Conservation (phyloP, 2,329 filamentous ascomycete species). For the Leptographium lundbergii region DNA sequence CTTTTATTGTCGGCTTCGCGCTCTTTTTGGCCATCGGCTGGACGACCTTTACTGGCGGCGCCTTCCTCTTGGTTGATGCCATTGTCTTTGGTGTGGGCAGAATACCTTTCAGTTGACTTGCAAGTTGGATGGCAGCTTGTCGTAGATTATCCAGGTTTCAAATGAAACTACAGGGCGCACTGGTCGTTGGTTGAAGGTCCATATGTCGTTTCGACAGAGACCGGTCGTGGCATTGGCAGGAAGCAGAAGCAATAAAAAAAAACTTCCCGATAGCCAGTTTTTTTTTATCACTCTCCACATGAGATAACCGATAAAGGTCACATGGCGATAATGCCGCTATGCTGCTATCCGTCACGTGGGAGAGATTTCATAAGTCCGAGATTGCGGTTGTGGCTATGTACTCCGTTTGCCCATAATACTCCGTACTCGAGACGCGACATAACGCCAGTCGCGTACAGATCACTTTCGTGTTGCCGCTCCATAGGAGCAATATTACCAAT, state of each 20-base stretch:
- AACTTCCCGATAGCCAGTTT: neutral
- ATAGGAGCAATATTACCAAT: neutral
- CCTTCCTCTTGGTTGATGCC: slow-evolving; percentile 52
- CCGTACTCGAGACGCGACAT: neutral
- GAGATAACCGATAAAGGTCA: neutral
- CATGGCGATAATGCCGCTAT: neutral
- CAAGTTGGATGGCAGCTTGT: neutral
- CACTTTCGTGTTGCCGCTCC: neutral
- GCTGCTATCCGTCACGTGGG: too few species aligned
- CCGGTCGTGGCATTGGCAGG: neutral
- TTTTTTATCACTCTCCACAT: neutral
- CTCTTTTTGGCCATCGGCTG: slow-evolving; percentile 40
- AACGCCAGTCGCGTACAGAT: neutral
- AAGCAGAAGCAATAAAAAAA: neutral
- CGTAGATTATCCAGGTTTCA: too few species aligned
- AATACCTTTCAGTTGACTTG: neutral
- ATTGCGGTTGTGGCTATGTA: neutral
- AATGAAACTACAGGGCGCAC: neutral
- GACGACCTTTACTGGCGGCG: slow-evolving; percentile 38
- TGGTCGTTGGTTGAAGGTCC: neutral
- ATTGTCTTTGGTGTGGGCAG: neutral
- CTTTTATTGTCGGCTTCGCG: slow-evolving; percentile 36
- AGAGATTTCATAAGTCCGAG: neutral
- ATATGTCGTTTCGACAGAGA: neutral
- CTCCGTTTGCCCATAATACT: neutral